Percentiles rank a stretch among this genome's conserved stretches.
Evolutionary conservation across 371 early-diverging fungal genomes (phyloP).

Genomic region (Mucor circinelloides): DNA sequence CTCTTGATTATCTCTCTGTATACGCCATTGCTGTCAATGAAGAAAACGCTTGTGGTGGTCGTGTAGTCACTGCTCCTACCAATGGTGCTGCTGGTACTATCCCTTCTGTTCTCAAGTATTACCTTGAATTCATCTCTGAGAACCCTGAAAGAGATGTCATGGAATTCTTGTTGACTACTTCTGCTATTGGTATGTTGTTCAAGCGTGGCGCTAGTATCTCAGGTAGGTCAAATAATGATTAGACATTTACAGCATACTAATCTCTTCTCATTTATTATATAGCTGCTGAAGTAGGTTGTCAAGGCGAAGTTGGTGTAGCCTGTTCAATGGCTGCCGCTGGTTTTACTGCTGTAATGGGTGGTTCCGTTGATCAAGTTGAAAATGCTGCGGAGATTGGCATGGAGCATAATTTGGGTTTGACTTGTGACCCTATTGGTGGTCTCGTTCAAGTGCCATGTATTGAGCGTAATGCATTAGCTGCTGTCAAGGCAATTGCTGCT

Average conservation of each 20-base stretch:
- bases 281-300: constrained; percentile 97
- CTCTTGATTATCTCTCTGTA: constrained; percentile 92
- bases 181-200: constrained; percentile 96
- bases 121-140: constrained; percentile 90
- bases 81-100: constrained; percentile 94
- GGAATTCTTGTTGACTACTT: constrained; percentile 89
- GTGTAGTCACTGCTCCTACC: constrained; percentile 93
- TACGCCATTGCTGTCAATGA: constrained; percentile 98
- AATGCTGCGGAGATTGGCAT: constrained; percentile 98
- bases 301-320: constrained; percentile 89
- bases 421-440: constrained; percentile 94
- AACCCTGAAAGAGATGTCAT: constrained; percentile 87
- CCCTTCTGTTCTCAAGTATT: constrained; percentile 94
- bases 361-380: constrained; percentile 86
- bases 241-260: background rate
- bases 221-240: background rate
- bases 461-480: constrained; percentile 93
- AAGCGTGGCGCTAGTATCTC: constrained; percentile 94
- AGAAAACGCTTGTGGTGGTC: constrained; percentile 95
- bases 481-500: constrained; percentile 94
- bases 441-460: constrained; percentile 97
- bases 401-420: constrained; percentile 94
- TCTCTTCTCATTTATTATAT: background rate
- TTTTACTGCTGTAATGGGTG: constrained; percentile 96
- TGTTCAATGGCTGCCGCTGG: constrained; percentile 97